Evolutionary conservation across 2,329 filamentous ascomycete genomes (phyloP).

Genomic region (Aspergillus hortae): DNA sequence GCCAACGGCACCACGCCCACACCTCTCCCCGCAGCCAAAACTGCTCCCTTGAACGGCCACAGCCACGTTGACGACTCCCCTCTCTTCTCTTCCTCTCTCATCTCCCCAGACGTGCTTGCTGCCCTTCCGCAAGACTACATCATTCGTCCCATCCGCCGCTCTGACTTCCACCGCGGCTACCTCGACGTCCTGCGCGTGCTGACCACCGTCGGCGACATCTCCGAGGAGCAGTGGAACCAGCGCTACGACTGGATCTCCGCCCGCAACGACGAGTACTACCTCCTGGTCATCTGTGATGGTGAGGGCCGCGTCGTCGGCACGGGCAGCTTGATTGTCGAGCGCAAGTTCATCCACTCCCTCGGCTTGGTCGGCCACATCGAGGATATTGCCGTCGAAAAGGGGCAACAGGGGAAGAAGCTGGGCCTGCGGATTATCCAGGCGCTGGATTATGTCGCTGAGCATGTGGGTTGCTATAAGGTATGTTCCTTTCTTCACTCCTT

Average conservation of each 20-base stretch:
- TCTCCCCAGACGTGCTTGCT: constrained; percentile 70
- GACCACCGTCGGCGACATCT: constrained; percentile 87
- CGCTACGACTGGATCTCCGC: constrained; percentile 78
- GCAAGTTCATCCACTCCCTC: constrained; percentile 60
- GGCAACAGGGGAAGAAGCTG: constrained; percentile 96
- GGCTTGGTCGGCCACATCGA: constrained; percentile 85
- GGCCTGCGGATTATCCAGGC: constrained; percentile 91
- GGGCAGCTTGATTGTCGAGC: constrained; percentile 84
- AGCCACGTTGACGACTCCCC: constrained; percentile 40
- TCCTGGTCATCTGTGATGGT: constrained; percentile 78
- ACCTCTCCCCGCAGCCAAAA: constrained; percentile 7
- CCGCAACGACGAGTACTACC: constrained; percentile 75
- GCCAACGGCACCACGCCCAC: constrained; percentile 12
- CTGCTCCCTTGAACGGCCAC: constrained; percentile 16
- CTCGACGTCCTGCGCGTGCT: constrained; percentile 87
- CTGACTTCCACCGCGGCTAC: constrained; percentile 78
- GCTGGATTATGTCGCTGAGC: constrained; percentile 79
- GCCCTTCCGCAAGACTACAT: constrained; percentile 76
- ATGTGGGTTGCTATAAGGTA: constrained; percentile 89
- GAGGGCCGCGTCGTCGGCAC: constrained; percentile 76
- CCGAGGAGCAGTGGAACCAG: constrained; percentile 67
- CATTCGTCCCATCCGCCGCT: constrained; percentile 72
- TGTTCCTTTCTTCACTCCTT: constrained; percentile 3
- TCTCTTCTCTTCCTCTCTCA: constrained; percentile 73
- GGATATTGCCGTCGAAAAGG: constrained; percentile 91